These are phyloP conservation scores for Penicillium bovifimosum DNA, from an alignment of 495 filamentous ascomycete genomes.

Conservation along the genomic window DNA sequence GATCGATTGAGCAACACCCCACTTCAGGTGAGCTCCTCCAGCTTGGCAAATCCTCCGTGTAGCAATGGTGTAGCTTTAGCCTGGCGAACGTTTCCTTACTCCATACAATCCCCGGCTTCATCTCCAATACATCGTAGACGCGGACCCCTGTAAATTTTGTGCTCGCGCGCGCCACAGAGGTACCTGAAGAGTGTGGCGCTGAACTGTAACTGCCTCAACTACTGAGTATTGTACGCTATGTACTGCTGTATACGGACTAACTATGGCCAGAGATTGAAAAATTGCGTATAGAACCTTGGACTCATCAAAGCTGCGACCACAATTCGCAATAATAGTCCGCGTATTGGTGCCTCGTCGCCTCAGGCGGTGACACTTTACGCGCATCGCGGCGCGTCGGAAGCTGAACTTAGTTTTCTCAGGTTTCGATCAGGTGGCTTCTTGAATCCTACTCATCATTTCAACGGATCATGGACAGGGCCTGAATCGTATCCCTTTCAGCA, in stretches of 20 bases:
- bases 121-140: too few relatives aligned
- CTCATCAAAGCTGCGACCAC: not conserved
- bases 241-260: too few relatives aligned
- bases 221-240: too few relatives aligned
- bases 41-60: not conserved
- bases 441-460: not conserved
- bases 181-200: not conserved
- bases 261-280: too few relatives aligned
- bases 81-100: too few relatives aligned
- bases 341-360: constrained; percentile 22
- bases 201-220: not conserved
- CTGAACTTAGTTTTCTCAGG: constrained; percentile 20
- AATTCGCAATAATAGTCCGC: not conserved
- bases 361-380: constrained; percentile 39
- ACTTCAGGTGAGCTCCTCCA: not conserved
- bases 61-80: not conserved
- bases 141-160: too few relatives aligned
- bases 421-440: constrained; percentile 3
- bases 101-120: too few relatives aligned
- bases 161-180: not conserved
- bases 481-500: constrained; percentile 16
- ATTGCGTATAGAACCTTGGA: too few relatives aligned
- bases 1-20: not conserved
- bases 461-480: constrained; percentile 16
- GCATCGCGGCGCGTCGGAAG: constrained; percentile 33